A percentile compares a stretch with the other conserved stretches of the same genome.
Evolutionary conservation across 2,329 filamentous ascomycete genomes (phyloP).

Genomic region (Penicillium sp.): DNA sequence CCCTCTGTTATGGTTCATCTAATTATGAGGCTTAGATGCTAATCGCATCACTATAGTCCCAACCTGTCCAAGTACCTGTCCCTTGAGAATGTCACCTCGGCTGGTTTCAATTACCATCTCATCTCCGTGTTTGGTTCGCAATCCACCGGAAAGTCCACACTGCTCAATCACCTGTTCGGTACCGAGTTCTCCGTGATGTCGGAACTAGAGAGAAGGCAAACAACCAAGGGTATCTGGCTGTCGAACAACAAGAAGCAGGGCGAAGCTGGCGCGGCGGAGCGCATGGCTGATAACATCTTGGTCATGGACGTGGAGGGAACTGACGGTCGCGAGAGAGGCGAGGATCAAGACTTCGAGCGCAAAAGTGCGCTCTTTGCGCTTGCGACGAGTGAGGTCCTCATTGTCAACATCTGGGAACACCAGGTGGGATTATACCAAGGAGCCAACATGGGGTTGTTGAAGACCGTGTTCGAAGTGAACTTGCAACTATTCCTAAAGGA

Average conservation of each 20-base stretch:
- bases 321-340: constrained; percentile 90
- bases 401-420: constrained; percentile 99
- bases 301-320: constrained; percentile 99
- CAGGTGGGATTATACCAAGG: constrained; percentile 97
- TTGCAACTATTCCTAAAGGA: constrained; percentile 95
- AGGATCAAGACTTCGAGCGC: constrained; percentile 98
- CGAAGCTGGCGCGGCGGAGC: constrained; percentile 40
- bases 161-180: constrained; percentile 93
- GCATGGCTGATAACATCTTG: constrained; percentile 95
- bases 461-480: constrained; percentile 99
- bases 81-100: constrained; percentile 74
- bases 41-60: constrained; percentile 51
- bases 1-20: background rate
- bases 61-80: constrained; percentile 80
- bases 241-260: constrained; percentile 81
- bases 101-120: constrained; percentile 98
- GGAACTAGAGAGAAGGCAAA: constrained; percentile 89
- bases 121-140: constrained; percentile 99
- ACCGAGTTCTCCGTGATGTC: constrained; percentile 98
- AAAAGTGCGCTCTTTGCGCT: constrained; percentile 97
- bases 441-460: constrained; percentile 96
- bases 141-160: constrained; percentile 95
- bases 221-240: constrained; percentile 99
- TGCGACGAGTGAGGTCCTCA: constrained; percentile 94
- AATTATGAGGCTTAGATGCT: constrained; percentile 7